phyloP scores from a whole-genome alignment of 495 filamentous ascomycete species.

The Penicillium robsamsonii region DNA sequence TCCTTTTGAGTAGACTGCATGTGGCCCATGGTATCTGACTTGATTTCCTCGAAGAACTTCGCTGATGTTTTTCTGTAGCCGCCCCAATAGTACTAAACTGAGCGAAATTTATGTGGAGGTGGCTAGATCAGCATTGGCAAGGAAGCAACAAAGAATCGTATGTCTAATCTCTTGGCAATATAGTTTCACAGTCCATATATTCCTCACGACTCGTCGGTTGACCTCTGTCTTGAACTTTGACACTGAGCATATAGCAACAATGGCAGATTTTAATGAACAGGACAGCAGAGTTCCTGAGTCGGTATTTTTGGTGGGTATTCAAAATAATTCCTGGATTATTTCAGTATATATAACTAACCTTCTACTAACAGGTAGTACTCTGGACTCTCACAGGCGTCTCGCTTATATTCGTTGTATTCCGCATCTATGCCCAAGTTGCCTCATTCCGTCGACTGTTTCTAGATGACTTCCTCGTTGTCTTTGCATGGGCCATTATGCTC shows the following conservation, averaged over 20 bases:
- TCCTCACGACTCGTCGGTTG: not conserved
- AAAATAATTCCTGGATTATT: not conserved
- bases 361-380: not conserved
- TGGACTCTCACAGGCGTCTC: constrained; percentile 22
- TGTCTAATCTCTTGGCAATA: not conserved
- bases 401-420: constrained; percentile 22
- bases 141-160: not conserved
- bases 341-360: not conserved
- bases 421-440: constrained; percentile 20
- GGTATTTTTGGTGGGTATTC: not conserved
- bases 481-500: constrained; percentile 27
- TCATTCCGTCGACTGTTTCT: constrained; percentile 23
- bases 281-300: not conserved
- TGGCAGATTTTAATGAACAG: constrained; percentile 3
- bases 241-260: not conserved
- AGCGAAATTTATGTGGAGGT: not conserved
- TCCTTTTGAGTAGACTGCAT: not conserved
- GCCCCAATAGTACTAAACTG: not conserved
- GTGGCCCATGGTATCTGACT: not conserved
- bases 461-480: constrained; percentile 24
- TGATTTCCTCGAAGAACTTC: not conserved
- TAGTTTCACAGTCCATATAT: not conserved
- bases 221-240: not conserved
- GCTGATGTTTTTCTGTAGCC: not conserved
- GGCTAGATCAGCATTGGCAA: not conserved